Base-by-base conservation (phyloP, 805 yeast species). In the Myxozyma kluyveri region DNA sequence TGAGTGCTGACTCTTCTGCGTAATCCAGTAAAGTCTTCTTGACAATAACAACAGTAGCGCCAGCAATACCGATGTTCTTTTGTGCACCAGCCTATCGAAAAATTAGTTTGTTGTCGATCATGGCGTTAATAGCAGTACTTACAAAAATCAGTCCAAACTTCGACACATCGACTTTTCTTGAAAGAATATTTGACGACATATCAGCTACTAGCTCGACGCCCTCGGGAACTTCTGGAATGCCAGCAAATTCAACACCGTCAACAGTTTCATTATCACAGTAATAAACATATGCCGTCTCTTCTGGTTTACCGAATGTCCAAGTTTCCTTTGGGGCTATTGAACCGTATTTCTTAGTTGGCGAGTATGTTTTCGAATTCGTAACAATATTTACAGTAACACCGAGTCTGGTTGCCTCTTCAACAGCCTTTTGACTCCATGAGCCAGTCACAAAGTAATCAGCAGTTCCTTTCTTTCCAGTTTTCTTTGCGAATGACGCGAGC, bases 221-320 rank as follows among this genome's bases (percentile, higher is more conserved):
- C 41, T 72, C 83, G 70, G 80, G 86, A 56, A 75, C 81, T 58
- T 71, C 77, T 64, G 72, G 78, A 27, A 72, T 69, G 49, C 70
- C 73, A 33, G 81, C 79, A 73, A 86, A 88, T 70, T 93, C 99
- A 50, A 84, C 87, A 56, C 99, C 99, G 67, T 88, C 81, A 33
- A 93, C 98, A 10, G 99, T 93, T 73, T 93, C 99, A 70, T 93
- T 93, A 71, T 93, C 99, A 73, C 98, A 90, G 65, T 84, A 79
- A 70, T 88, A 93, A 50, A 91, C 80, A 67, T 83, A 93, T 1
- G 97, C 88, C 23, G 89, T 81, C 50, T 85, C 81, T n/a, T 73
- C 71, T 22, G 80, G 75, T 41, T 77, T 72, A 43, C 75, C 64
- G 45, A 67, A 69, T 58, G 78, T 78, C 95, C 95, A 89, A 18